Conservation (phyloP, 768 basidiomycete species). For the Termitomyces sp. region DNA sequence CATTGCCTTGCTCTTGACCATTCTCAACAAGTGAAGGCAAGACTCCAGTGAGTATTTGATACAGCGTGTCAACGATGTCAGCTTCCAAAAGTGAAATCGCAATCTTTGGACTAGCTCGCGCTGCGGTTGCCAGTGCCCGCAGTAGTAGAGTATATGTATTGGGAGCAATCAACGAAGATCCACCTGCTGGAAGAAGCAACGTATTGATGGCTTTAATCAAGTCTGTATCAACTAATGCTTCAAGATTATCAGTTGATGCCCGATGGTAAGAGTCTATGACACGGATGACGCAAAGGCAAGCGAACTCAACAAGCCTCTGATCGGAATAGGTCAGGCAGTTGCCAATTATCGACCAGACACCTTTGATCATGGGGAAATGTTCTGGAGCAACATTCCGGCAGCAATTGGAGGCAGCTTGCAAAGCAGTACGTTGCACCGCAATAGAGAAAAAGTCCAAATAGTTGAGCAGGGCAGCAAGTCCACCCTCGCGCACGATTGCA, state of each 20-base stretch:
- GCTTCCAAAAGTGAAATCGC: constrained; percentile 84
- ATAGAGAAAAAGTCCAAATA: constrained; percentile 99
- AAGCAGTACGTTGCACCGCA: constrained; percentile 92
- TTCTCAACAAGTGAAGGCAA: constrained; percentile 58
- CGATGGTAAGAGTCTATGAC: constrained; percentile 91
- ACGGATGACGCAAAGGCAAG: constrained; percentile 90
- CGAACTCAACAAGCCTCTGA: constrained; percentile 95
- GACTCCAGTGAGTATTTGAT: constrained; percentile 94
- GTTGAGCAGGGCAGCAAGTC: constrained; percentile 86
- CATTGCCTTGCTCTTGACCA: constrained; percentile 57
- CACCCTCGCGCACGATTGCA: constrained; percentile 93
- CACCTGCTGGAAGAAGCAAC: constrained; percentile 79
- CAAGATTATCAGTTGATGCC: constrained; percentile 78
- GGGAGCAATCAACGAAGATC: constrained; percentile 77
- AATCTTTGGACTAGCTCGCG: constrained; percentile 83
- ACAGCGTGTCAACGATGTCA: constrained; percentile 86
- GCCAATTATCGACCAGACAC: constrained; percentile 89
- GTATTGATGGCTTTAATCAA: constrained; percentile 80
- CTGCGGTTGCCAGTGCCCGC: constrained; percentile 82
- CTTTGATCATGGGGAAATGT: constrained; percentile 82
- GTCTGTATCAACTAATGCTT: constrained; percentile 74
- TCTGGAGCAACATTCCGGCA: constrained; percentile 90
- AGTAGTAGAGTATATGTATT: constrained; percentile 87
- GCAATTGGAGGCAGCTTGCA: constrained; percentile 96
- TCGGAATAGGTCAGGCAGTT: constrained; percentile 90